These are phyloP conservation scores for Endogone sp. DNA, from an alignment of 192 early-diverging fungal species.

Conservation along the genomic window DNA sequence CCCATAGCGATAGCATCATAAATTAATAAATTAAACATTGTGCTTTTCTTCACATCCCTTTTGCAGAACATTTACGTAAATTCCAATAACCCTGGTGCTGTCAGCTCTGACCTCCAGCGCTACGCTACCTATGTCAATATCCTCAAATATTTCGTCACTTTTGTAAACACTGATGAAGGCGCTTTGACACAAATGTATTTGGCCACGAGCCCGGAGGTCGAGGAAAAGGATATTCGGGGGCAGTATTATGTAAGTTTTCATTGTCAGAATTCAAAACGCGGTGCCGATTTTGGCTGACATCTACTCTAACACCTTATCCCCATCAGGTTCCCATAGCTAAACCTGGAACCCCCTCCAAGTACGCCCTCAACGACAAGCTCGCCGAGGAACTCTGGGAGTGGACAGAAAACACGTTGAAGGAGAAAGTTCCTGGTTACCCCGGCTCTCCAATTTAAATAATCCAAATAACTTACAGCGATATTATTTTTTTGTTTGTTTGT, in stretches of 20 bases:
- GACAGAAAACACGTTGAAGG: constrained; percentile 22
- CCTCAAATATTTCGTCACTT: neutral
- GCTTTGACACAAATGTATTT: constrained; percentile 43
- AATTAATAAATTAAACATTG: neutral
- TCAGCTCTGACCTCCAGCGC: constrained; percentile 16
- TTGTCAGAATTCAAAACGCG: neutral
- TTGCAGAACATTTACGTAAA: constrained; percentile 21
- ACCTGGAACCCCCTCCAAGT: neutral
- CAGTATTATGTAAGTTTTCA: constrained; percentile 26
- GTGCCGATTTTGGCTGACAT: neutral
- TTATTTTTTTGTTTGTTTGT: no score
- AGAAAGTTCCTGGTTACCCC: constrained; percentile 26
- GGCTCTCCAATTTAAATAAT: constrained; percentile 14
- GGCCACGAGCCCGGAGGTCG: constrained; percentile 48
- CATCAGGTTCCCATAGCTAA: constrained; percentile 12
- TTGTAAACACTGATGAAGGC: constrained; percentile 29
- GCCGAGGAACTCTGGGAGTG: constrained; percentile 23
- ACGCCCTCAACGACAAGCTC: constrained; percentile 2
- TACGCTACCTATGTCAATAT: neutral
- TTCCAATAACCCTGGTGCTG: constrained; percentile 20
- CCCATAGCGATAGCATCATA: no score
- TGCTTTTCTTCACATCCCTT: neutral
- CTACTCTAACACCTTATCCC: neutral
- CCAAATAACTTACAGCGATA: no score
- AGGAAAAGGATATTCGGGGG: constrained; percentile 33